phyloP scores from a whole-genome alignment of 306 rosid species.

The Malus domestica region ASM211411v1 NC_041803.1:22042001-22042500 shows the following conservation, averaged over 20 bases:
- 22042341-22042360: neutral
- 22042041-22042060: constrained; percentile 53
- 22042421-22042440: neutral
- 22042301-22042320: neutral
- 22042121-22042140: constrained; percentile 93
- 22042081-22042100: constrained; percentile 82
- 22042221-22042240: constrained; percentile 76
- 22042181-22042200: constrained; percentile 58
- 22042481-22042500: neutral
- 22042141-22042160: constrained; percentile 77
- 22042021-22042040: constrained; percentile 39
- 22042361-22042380: neutral
- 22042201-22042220: constrained; percentile 57
- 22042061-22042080: constrained; percentile 62
- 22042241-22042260: constrained; percentile 73
- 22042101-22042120: constrained; percentile 60
- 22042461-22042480: neutral
- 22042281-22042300: neutral
- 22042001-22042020: constrained; percentile 74
- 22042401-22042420: neutral
- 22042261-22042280: constrained; percentile 46
- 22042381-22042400: neutral
- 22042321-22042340: neutral
- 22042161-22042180: constrained; percentile 64
- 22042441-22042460: neutral